Base-by-base conservation (phyloP, 1,284 basidiomycete species). In the Irpex sp. region DNA sequence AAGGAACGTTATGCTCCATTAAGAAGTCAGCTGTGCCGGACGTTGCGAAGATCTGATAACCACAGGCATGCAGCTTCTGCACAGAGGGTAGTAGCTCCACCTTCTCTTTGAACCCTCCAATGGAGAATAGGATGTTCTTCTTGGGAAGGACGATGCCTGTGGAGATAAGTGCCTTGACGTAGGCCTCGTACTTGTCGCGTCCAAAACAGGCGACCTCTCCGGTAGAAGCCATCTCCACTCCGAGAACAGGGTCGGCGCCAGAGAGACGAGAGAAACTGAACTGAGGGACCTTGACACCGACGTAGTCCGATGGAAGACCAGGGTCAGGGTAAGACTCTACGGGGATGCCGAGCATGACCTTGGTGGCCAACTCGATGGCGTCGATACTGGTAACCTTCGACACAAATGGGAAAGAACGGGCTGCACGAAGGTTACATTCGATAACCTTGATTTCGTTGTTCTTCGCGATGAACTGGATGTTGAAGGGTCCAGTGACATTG, bases 391-490 rank as follows among this genome's bases (percentile, higher is more conserved):
- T 98, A 65, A 98, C 96, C 80, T 99, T 99, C 47, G 94, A 97
- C 54, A 99, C 97, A 82, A 99, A 99, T 61, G 97, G 97, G 89
- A 98, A 98, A 1, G 97, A 98, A 65, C 97, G 89, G 34, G 97
- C 96, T 2, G 97, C 97, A 66, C 97, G 94, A 48, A 99, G 83
- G 78, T 99, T 99, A 80, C 97, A 99, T 78, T 99, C 97, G 75
- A 99, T 99, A 71, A 99, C 97, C 85, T 99, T 98, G 85, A 98
- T 98, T 78, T 98, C 97, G 81, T 98, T 98, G 81, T 98, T 93
- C 86, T 99, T 99, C 64, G 96, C 96, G 72, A 99, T 98, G 81
- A 99, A 98, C 81, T 99, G 97, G 75, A 99, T 99, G 78, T 99
- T 99, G 86, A 93, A 98, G 2, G 97, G 97, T 31, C 97, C 97